Base-by-base conservation (phyloP, 2,329 filamentous ascomycete genomes). In the Cercospora sp. region DNA sequence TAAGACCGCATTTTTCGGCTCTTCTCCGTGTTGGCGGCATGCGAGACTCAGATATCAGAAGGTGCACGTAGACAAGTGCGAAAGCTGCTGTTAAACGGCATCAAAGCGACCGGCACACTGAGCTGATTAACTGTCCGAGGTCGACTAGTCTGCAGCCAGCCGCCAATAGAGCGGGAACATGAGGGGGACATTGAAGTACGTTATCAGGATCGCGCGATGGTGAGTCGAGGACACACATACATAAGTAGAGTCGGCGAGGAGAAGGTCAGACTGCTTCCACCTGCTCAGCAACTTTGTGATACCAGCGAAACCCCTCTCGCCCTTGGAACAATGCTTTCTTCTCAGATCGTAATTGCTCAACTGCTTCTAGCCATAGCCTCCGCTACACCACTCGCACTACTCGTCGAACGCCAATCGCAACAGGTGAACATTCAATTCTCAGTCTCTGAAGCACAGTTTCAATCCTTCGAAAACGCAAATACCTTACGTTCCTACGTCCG, bases 361-460 rank as follows among this genome's bases (percentile, higher is more conserved):
- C 3, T 63, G 10, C 60, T 67, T 23, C 31, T 67, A 5, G 13
- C 23, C 20, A 67, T 31, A 63, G 51, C 61, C 26, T 63, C 60
- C 28, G 65, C 60, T 3, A 63, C 28, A 28, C 65, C 65, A 4
- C 36, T 66, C 10, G 63, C 55, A 40, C 40, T 60, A 3, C 60
- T 69, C 28, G 57, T 58, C 13, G 31, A 63, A 18, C 51, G 67
- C 23, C 64, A 67, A 57, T 40, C 60, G 5, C 67, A 67, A 16
- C 60, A 64, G 28, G 57, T 69, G 42, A 64, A 66, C 45, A 55
- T 69, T 12, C 51, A 60, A 20, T 63, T 67, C 55, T 63, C 61
- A 13, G 55, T 67, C 12, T 67, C 67, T 7, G 64, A 66, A 45
- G 51, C 64, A 23, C 64, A 69, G 42, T 67, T 69, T 36, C 28